These are phyloP conservation scores for Amylocarpus encephaloides DNA, from an alignment of 2,329 filamentous ascomycete species.

Conservation along the genomic window DNA sequence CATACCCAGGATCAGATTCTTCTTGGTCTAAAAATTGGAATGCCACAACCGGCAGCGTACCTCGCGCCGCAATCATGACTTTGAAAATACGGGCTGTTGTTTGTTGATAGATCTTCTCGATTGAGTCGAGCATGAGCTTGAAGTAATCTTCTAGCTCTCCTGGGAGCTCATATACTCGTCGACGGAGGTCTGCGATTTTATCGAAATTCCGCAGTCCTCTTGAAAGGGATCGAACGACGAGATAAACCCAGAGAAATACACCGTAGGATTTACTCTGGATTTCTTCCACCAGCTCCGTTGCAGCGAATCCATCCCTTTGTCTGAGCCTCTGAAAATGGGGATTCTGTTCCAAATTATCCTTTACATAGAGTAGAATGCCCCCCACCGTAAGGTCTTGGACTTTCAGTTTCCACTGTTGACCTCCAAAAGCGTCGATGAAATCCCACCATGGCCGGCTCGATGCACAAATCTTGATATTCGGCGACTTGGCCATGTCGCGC, in stretches of 20 bases:
- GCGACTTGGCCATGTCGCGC: neutral
- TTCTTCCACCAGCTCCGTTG: neutral
- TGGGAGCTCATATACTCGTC: neutral
- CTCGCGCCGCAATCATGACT: too few relatives aligned
- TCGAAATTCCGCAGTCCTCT: neutral
- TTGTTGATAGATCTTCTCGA: neutral
- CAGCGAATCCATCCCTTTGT: neutral
- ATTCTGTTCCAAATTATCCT: neutral
- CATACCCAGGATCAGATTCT: too few relatives aligned
- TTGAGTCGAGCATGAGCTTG: neutral
- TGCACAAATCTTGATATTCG: neutral
- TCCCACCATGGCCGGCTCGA: neutral
- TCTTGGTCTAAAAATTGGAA: too few relatives aligned
- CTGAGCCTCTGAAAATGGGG: neutral
- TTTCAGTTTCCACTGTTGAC: neutral
- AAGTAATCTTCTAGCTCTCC: neutral
- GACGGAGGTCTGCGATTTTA: neutral
- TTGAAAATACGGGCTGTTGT: too few relatives aligned
- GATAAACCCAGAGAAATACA: conserved; percentile 22
- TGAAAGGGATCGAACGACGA: conserved; percentile 15
- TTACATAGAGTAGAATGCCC: neutral
- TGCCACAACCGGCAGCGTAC: too few relatives aligned
- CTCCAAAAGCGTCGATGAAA: neutral
- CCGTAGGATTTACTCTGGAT: neutral
- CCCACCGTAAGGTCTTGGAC: neutral